phyloP scores from a whole-genome alignment of 495 filamentous ascomycete species.

The Penicillium atrosanguineum region DNA sequence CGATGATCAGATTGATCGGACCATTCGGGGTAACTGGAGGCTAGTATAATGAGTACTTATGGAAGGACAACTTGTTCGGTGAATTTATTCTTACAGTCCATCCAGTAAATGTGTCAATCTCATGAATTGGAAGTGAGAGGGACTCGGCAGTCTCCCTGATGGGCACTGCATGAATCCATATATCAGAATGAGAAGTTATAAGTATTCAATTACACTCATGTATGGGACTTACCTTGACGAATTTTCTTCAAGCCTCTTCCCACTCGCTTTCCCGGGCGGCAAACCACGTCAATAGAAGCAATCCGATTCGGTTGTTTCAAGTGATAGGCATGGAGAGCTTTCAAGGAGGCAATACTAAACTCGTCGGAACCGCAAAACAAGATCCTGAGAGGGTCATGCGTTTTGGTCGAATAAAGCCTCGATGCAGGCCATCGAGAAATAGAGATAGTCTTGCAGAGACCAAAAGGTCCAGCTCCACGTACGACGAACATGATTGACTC shows the following conservation, averaged over 20 bases:
- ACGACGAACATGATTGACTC: conserved; percentile 25
- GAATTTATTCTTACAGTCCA: conserved; percentile 59
- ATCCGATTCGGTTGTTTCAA: conserved; percentile 54
- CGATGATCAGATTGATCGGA: conserved; percentile 77
- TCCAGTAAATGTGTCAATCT: conserved; percentile 73
- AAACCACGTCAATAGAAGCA: conserved; percentile 83
- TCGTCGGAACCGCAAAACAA: conserved; percentile 94
- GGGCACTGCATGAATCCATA: conserved; percentile 56
- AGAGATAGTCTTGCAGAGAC: conserved; percentile 17
- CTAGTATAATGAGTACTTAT: conserved; percentile 35
- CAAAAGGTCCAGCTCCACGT: conserved; percentile 19
- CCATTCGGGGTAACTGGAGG: conserved; percentile 51
- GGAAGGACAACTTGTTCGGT: neutral
- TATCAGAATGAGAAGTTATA: conserved; percentile 12
- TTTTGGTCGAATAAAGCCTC: conserved; percentile 32
- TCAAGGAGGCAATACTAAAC: conserved; percentile 80
- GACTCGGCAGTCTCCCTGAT: conserved; percentile 63
- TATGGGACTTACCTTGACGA: conserved; percentile 55
- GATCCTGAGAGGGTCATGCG: conserved; percentile 70
- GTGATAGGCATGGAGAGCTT: conserved; percentile 64
- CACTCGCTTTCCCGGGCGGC: conserved; percentile 68
- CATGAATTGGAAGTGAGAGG: conserved; percentile 66
- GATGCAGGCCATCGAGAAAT: conserved; percentile 8
- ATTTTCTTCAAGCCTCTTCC: conserved; percentile 72
- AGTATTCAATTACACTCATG: neutral